Percentiles rank a stretch among this genome's conserved stretches.
Conservation (phyloP, 352 stramenopile species). For the Globisporangium solare region DNA sequence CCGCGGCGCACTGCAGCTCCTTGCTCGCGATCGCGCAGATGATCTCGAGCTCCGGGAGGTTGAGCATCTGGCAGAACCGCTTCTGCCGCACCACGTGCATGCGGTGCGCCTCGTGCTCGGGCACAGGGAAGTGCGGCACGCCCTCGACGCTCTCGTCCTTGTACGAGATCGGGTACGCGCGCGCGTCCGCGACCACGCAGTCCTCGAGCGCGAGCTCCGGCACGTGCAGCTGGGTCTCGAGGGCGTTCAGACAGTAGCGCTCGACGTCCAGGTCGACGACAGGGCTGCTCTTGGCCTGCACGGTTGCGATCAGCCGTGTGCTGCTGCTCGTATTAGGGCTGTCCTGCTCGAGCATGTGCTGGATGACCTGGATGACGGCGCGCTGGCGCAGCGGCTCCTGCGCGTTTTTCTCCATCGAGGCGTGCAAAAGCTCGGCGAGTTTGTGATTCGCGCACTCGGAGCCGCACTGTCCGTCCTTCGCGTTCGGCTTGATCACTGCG, state of each 20-base stretch:
- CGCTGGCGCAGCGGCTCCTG: constrained; percentile 13
- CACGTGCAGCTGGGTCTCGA: constrained; percentile 19
- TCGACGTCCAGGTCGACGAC: constrained; percentile 4
- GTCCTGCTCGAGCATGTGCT: constrained; percentile 38
- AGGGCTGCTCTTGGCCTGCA: not conserved
- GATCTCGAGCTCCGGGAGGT: constrained; percentile 43
- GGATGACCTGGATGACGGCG: constrained; percentile 48
- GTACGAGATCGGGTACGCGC: constrained; percentile 34
- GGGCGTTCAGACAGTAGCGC: constrained; percentile 15
- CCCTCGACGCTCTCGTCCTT: constrained; percentile 13
- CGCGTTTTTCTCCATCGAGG: constrained; percentile 30
- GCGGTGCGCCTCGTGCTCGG: constrained; percentile 31
- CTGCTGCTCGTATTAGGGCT: constrained; percentile 1
- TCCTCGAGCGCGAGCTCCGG: constrained; percentile 19
- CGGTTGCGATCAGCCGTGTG: constrained; percentile 10
- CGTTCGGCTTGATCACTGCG: constrained; percentile 26
- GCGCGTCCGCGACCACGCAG: constrained; percentile 24
- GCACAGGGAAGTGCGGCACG: constrained; percentile 20
- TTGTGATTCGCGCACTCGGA: constrained; percentile 16
- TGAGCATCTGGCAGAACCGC: constrained; percentile 21
- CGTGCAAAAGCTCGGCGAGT: constrained; percentile 35
- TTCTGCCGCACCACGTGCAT: constrained; percentile 21
- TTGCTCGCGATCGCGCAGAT: constrained; percentile 39
- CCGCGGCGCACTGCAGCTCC: constrained; percentile 34
- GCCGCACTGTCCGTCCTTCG: not conserved